A percentile compares a stretch with the other conserved stretches of the same genome.
phyloP scores from a whole-genome alignment of 208 protist genomes.

The Crithidia expoeki region DNA sequence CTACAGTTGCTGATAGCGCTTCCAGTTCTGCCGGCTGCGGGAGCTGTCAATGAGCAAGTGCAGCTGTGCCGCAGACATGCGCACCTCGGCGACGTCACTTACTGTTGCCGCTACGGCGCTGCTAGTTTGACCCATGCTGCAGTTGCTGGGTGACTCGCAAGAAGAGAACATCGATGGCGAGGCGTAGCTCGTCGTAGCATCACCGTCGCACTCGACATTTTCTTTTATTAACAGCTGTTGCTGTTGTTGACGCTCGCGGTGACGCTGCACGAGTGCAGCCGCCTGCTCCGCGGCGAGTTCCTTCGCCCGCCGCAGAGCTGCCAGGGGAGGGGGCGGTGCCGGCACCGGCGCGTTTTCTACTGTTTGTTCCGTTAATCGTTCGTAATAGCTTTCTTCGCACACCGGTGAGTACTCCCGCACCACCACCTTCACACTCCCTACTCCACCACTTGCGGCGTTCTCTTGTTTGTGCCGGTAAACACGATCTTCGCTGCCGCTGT shows the following conservation, averaged over 20 bases:
- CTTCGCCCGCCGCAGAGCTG: slow-evolving; percentile 27
- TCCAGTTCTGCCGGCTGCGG: slow-evolving; percentile 18
- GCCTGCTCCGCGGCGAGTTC: slow-evolving; percentile 20
- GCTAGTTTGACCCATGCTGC: slow-evolving; percentile 25
- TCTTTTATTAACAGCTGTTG: slow-evolving; percentile 9
- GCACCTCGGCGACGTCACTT: slow-evolving; percentile 25
- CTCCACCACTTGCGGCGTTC: neutral
- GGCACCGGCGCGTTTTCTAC: slow-evolving; percentile 4
- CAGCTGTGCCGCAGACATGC: slow-evolving; percentile 29
- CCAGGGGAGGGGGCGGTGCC: slow-evolving; percentile 19
- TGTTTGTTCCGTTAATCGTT: neutral
- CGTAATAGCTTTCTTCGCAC: neutral
- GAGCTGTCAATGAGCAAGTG: slow-evolving; percentile 26
- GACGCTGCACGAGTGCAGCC: slow-evolving; percentile 18
- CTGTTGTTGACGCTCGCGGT: slow-evolving; percentile 12
- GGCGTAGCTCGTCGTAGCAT: neutral
- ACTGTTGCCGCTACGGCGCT: neutral
- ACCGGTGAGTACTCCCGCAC: slow-evolving; percentile 12
- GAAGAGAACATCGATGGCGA: slow-evolving; percentile 21
- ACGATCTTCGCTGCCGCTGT: slow-evolving; percentile 7
- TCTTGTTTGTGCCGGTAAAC: neutral
- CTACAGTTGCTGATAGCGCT: slow-evolving; percentile 20
- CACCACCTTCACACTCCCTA: neutral
- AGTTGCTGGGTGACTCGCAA: slow-evolving; percentile 10
- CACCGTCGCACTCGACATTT: neutral